Percentiles rank a stretch among this genome's conserved stretches.
phyloP scores from a whole-genome alignment of 192 early-diverging fungal genomes.

The Thoreauomyces humboldtii region DNA sequence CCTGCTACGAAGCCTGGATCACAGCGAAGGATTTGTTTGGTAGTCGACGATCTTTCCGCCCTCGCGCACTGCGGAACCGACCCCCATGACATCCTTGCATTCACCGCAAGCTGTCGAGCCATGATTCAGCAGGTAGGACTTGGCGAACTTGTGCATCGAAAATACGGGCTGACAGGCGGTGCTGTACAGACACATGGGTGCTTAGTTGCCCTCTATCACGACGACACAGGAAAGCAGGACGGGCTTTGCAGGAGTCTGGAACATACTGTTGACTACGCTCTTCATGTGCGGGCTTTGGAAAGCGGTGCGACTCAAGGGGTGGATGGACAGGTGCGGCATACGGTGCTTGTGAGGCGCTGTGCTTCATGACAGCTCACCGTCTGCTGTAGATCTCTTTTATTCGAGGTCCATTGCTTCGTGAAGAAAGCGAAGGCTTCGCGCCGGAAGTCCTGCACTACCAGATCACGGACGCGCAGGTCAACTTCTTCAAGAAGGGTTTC shows the following conservation, averaged over 20 bases:
- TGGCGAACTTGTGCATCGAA: no score
- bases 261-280: conserved; percentile 11
- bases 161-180: no score
- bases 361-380: no score
- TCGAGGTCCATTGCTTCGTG: conserved; percentile 13
- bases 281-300: conserved; percentile 19
- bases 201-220: conserved; percentile 21
- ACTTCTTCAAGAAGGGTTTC: conserved; percentile 29
- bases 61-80: conserved; percentile 16
- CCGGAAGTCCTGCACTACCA: conserved; percentile 21
- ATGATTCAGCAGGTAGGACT: neutral
- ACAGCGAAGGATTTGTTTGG: conserved; percentile 8
- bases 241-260: neutral
- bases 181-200: conserved; percentile 17
- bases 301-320: conserved; percentile 30
- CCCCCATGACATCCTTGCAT: conserved; percentile 7
- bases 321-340: conserved; percentile 19
- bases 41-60: conserved; percentile 25
- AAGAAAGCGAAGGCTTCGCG: conserved; percentile 3
- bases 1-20: no score
- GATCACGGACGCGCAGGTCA: conserved; percentile 18
- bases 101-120: neutral
- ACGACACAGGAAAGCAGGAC: conserved; percentile 14
- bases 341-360: neutral
- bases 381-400: conserved; percentile 12